Evolutionary conservation across 306 rosid species (phyloP).

Genomic region (Trichosanthes truncata): DNA sequence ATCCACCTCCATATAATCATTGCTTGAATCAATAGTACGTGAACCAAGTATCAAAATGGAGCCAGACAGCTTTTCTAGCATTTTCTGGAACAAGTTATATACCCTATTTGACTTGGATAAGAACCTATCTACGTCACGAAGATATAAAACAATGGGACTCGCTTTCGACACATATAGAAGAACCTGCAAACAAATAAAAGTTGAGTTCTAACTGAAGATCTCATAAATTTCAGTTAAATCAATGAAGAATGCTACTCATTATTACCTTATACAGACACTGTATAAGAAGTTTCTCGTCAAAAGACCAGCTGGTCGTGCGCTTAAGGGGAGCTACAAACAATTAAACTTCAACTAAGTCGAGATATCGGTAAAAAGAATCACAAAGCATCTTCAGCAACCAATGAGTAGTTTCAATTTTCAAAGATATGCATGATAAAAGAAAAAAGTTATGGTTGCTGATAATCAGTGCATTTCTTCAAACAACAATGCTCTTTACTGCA

Average conservation of each 20-base stretch:
- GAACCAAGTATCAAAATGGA: slow-evolving; percentile 81
- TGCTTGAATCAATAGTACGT: slow-evolving; percentile 35
- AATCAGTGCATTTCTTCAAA: too few species aligned
- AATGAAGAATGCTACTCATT: neutral
- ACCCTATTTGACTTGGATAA: slow-evolving; percentile 55
- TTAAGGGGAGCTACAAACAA: slow-evolving; percentile 42
- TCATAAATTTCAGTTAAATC: neutral
- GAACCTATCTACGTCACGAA: slow-evolving; percentile 63
- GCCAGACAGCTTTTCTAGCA: slow-evolving; percentile 76
- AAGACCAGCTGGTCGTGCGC: slow-evolving; percentile 81
- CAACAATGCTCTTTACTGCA: too few species aligned
- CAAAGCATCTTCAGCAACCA: neutral
- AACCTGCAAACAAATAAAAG: slow-evolving; percentile 38
- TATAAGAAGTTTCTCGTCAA: slow-evolving; percentile 78
- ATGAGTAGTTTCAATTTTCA: neutral
- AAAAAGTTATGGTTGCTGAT: too few species aligned
- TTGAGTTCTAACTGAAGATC: neutral
- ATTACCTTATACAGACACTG: slow-evolving; percentile 82
- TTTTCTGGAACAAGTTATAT: slow-evolving; percentile 64
- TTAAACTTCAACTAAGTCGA: neutral
- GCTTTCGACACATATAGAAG: slow-evolving; percentile 62
- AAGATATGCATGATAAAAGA: neutral
- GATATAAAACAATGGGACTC: slow-evolving; percentile 64
- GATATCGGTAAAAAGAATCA: neutral
- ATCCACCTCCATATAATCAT: slow-evolving; percentile 49